These are phyloP conservation scores for Geum urbanum DNA, from an alignment of 306 rosid genomes.

Conservation along the genomic window DNA sequence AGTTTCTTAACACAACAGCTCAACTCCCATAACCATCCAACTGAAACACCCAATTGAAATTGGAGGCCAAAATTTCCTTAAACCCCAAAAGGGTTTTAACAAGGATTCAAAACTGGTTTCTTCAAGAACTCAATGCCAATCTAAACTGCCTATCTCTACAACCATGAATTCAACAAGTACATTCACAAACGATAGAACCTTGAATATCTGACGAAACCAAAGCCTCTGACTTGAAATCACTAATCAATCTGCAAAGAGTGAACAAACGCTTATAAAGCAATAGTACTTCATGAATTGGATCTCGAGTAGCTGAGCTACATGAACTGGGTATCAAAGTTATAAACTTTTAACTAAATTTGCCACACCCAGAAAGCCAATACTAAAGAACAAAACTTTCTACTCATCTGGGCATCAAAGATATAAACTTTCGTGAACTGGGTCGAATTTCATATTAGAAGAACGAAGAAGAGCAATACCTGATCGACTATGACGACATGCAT, in stretches of 20 bases:
- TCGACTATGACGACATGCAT: slow-evolving; percentile 8
- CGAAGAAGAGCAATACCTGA: slow-evolving; percentile 31
- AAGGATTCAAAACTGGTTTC: slow-evolving; percentile 17
- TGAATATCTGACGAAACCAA: slow-evolving; percentile 26
- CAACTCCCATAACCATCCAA: slow-evolving; percentile 7
- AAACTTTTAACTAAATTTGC: neutral
- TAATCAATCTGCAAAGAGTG: slow-evolving; percentile 17
- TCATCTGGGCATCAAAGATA: slow-evolving; percentile 32
- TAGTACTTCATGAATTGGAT: neutral
- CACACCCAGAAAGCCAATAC: neutral
- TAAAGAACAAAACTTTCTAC: neutral
- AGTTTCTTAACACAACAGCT: slow-evolving; percentile 18
- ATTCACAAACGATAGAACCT: slow-evolving; percentile 6
- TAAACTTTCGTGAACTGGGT: slow-evolving; percentile 14
- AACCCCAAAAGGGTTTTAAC: slow-evolving; percentile 25
- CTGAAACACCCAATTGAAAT: neutral
- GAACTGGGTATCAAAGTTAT: too few relatives aligned
- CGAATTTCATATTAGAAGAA: neutral
- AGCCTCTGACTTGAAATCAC: slow-evolving; percentile 11
- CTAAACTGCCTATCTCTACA: neutral
- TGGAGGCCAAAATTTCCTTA: slow-evolving; percentile 20
- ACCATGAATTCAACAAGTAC: slow-evolving; percentile 9
- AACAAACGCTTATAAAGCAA: neutral
- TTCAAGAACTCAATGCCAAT: neutral
- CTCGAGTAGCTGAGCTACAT: neutral